Evolutionary conservation across 257 asterid species (phyloP).

Genomic region (Plantago elongata): DNA sequence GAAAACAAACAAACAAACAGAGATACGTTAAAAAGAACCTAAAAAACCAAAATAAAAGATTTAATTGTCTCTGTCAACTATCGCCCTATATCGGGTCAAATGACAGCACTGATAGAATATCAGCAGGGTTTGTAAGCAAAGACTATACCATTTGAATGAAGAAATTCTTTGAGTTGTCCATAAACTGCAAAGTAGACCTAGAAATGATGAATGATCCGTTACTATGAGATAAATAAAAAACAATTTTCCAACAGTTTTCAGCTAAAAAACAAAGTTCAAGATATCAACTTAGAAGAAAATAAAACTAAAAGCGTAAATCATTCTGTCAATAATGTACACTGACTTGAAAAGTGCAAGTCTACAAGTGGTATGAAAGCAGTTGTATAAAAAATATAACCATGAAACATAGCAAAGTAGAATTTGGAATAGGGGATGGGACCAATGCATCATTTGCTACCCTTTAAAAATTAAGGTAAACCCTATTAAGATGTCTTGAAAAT

Average conservation of each 20-base stretch:
- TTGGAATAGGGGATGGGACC: no score
- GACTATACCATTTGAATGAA: slow-evolving; percentile 65
- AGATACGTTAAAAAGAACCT: not conserved
- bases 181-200: slow-evolving; percentile 96
- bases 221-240: not conserved
- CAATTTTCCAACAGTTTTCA: not conserved
- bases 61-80: slow-evolving; percentile 10
- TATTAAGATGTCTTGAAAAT: not conserved
- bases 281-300: not conserved
- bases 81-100: slow-evolving; percentile 3
- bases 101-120: not conserved
- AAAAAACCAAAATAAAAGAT: slow-evolving; percentile 5
- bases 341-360: not conserved
- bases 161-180: slow-evolving; percentile 69
- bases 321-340: not conserved
- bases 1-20: no score
- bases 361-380: not conserved
- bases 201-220: slow-evolving; percentile 27
- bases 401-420: not conserved
- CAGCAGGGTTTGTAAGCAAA: not conserved
- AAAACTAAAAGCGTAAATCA: not conserved
- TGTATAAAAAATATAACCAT: not conserved
- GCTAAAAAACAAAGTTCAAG: not conserved
- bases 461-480: slow-evolving; percentile 3
- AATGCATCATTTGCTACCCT: not conserved